Conservation (phyloP, 768 basidiomycete species). For the Lactarius hatsudake region DNA sequence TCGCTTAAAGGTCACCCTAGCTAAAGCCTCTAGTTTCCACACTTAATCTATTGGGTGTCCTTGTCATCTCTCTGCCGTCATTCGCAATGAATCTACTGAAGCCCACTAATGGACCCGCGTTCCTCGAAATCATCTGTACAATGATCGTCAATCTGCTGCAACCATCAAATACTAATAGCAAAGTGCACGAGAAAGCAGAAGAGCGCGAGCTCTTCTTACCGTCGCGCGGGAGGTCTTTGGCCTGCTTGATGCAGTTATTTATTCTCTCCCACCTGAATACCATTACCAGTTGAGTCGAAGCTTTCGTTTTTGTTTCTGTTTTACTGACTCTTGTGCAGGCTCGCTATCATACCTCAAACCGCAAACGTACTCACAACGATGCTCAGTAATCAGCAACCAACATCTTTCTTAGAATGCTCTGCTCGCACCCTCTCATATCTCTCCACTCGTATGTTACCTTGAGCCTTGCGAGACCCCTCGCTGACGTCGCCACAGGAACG, state of each 20-base stretch:
- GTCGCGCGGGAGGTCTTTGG: conserved; percentile 20
- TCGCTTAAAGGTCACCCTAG: conserved; percentile 9
- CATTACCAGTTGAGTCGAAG: conserved; percentile 13
- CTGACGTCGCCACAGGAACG: conserved; percentile 6
- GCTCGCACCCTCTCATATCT: conserved; percentile 48
- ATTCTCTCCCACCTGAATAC: conserved; percentile 18
- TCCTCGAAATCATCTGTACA: conserved; percentile 21
- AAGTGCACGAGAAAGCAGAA: not conserved
- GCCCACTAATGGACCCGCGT: conserved; percentile 5
- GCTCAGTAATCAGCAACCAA: conserved; percentile 50
- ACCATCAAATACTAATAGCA: conserved; percentile 14
- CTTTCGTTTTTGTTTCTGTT: not conserved
- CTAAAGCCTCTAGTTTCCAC: conserved; percentile 16
- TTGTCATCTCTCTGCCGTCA: conserved; percentile 22
- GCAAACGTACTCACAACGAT: conserved; percentile 46
- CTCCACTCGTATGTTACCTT: conserved; percentile 38
- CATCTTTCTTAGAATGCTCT: conserved; percentile 42
- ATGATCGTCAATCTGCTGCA: conserved; percentile 18
- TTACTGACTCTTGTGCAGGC: conserved; percentile 32
- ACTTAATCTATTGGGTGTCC: conserved; percentile 23
- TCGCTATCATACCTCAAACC: conserved; percentile 40
- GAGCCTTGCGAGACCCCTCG: conserved; percentile 48
- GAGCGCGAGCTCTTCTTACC: conserved; percentile 1
- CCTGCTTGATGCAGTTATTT: conserved; percentile 20
- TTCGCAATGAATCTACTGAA: conserved; percentile 17